Percentiles rank a stretch among this genome's conserved stretches.
Conservation (phyloP, 2,329 filamentous ascomycete genomes). For the Dothistroma pini region DNA sequence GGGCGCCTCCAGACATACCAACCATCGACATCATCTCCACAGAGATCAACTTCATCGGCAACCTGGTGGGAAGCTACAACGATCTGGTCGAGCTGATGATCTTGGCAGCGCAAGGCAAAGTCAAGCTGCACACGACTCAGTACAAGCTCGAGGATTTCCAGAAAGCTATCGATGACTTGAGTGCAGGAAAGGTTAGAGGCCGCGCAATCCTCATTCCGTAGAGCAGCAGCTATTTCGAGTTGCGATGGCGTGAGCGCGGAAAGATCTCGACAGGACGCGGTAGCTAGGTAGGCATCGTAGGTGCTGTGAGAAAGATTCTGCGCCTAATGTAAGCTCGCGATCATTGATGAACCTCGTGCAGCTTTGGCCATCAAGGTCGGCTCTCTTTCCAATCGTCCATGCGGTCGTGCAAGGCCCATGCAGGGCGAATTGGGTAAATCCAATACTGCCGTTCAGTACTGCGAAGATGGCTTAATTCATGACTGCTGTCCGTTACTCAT, state of each 20-base stretch:
- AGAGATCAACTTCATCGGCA: slow-evolving; percentile 29
- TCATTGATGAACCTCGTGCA: neutral
- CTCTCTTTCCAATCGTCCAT: neutral
- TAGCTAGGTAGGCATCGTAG: neutral
- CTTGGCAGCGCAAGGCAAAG: slow-evolving; percentile 26
- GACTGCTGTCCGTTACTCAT: slow-evolving; percentile 14
- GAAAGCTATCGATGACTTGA: slow-evolving; percentile 27
- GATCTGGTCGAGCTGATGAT: slow-evolving; percentile 27
- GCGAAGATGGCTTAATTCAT: neutral
- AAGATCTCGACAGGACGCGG: neutral
- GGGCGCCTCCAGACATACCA: slow-evolving; percentile 8
- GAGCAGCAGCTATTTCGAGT: neutral
- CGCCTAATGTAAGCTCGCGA: neutral
- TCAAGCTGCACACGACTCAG: slow-evolving; percentile 24
- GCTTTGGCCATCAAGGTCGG: neutral
- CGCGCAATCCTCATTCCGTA: slow-evolving; percentile 25
- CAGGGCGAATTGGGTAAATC: neutral
- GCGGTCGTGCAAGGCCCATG: neutral
- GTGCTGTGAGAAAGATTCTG: neutral
- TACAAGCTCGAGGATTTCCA: slow-evolving; percentile 30
- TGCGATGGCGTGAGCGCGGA: neutral
- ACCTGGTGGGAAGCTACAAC: slow-evolving; percentile 26
- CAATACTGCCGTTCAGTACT: neutral
- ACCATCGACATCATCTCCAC: slow-evolving; percentile 28
- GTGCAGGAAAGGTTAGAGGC: slow-evolving; percentile 23